Evolutionary conservation across 352 stramenopile genomes (phyloP).

Genomic region (Thalassiosira livingstoniorum): DNA sequence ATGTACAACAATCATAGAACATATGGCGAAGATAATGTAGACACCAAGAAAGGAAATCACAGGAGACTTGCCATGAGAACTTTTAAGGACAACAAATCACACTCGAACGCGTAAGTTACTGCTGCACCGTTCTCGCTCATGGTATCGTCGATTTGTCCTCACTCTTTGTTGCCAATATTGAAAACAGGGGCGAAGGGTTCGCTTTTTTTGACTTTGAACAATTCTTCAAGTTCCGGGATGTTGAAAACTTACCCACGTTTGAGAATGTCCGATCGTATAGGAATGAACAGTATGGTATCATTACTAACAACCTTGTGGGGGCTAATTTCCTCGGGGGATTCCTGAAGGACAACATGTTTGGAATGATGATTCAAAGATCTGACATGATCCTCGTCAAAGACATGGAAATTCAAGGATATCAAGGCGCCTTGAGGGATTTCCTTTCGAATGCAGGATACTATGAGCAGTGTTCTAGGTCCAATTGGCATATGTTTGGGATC

Average conservation of each 20-base stretch:
- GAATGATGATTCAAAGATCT: conserved; percentile 21
- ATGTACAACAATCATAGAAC: conserved; percentile 23
- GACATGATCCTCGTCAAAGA: conserved; percentile 43
- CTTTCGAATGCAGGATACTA: conserved; percentile 7
- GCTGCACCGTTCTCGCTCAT: background rate
- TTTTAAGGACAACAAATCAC: conserved; percentile 47
- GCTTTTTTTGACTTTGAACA: conserved; percentile 53
- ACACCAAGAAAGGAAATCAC: conserved; percentile 26
- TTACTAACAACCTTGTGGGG: conserved; percentile 40
- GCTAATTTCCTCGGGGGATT: conserved; percentile 42
- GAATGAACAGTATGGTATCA: conserved; percentile 58
- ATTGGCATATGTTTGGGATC: conserved; percentile 50
- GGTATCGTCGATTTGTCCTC: background rate
- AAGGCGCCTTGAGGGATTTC: conserved; percentile 14
- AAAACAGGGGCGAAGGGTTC: conserved; percentile 46
- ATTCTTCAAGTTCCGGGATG: conserved; percentile 48
- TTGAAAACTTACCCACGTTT: conserved; percentile 48
- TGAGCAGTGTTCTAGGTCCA: conserved; percentile 29
- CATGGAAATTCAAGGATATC: conserved; percentile 54
- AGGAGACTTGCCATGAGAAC: conserved; percentile 23
- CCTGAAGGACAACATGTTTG: conserved; percentile 59
- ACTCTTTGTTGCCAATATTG: background rate
- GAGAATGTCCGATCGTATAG: conserved; percentile 52
- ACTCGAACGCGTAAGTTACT: conserved; percentile 21
- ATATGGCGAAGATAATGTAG: conserved; percentile 21